phyloP scores from a whole-genome alignment of 2,329 filamentous ascomycete genomes.

The Fusarium tupiense region DNA sequence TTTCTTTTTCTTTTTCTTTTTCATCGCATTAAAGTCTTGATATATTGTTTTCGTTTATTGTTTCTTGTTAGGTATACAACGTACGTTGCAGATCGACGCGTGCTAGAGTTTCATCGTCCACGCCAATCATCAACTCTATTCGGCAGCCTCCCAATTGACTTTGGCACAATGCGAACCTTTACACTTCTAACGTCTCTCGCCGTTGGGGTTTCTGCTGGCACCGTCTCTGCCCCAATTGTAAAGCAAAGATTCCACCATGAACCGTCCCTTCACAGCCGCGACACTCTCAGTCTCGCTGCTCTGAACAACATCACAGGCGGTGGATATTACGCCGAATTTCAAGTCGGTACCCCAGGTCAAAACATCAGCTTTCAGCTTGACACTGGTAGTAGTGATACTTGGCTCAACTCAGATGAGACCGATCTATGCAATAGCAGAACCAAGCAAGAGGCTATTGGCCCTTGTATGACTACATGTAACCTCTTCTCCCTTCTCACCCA shows the following conservation, averaged over 20 bases:
- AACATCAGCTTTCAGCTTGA: conserved; percentile 65
- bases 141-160: background rate
- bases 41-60: background rate
- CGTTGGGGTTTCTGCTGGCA: conserved; percentile 39
- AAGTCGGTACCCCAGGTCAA: conserved; percentile 69
- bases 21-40: background rate
- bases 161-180: conserved; percentile 28
- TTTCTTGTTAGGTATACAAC: too few relatives aligned
- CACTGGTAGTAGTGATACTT: conserved; percentile 71
- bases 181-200: conserved; percentile 31
- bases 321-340: conserved; percentile 66
- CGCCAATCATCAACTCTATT: background rate
- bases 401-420: conserved; percentile 68
- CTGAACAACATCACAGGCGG: conserved; percentile 65
- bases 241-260: conserved; percentile 21
- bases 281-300: conserved; percentile 48
- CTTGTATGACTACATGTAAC: conserved; percentile 52
- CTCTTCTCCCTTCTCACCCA: background rate
- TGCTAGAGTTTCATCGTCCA: background rate
- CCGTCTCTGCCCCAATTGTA: conserved; percentile 35
- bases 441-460: conserved; percentile 50
- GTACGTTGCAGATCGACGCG: background rate
- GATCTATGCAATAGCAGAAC: conserved; percentile 61
- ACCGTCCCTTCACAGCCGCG: conserved; percentile 38
- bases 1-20: background rate